Evolutionary conservation across 225 moss, liverwort and hornwort species (phyloP), one percentile per base, ranked within the genome.

Genomic region (Sphagnum contortum): DNA sequence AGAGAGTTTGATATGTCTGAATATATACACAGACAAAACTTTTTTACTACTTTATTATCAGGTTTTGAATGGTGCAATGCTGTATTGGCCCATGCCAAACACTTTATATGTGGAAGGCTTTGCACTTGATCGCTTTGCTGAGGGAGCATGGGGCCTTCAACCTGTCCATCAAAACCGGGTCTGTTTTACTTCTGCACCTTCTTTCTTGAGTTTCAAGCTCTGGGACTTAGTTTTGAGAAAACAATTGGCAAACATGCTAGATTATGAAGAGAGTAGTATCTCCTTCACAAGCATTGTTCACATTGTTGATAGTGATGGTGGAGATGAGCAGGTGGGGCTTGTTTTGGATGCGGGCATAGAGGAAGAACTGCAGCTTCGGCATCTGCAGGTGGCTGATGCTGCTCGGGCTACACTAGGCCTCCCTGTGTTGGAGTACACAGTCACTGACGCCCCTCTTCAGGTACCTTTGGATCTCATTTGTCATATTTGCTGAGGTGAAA

Each of bases 151-250:
- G 94, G 94, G 91, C 61, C 89, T 95, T 60, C 85, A 86, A 78
- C 91, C 89, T 72, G 94, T 95, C 44, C 91, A 95, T 73, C 94
- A 91, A 55, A 95, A 95, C 71, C 81, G 82, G 80, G 94, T 94
- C 10, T 12, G 80, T 62, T 29, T 14, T 13, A 29, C 29, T 29
- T 29, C 29, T 56, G 55, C 55, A 9, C n/a, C 55, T 56, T n/a
- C 9, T 9, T 56, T 56, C n/a, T 9, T 9, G 1, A 9, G 29
- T 29, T 29, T 29, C 29, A 29, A 29, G 29, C 29, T 29, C 29
- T 0, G 29, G 29, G 29, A 29, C 29, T 29, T 29, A 29, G 29
- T 29, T 29, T 29, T 29, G 29, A 29, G 29, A 29, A 29, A 29
- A 29, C 29, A 29, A 29, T 29, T 29, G 29, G 29, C 29, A 29